A percentile compares a stretch with the other conserved stretches of the same genome.
These are phyloP conservation scores for Curvularia sp. DNA, from an alignment of 2,329 filamentous ascomycete species.

Conservation along the genomic window DNA sequence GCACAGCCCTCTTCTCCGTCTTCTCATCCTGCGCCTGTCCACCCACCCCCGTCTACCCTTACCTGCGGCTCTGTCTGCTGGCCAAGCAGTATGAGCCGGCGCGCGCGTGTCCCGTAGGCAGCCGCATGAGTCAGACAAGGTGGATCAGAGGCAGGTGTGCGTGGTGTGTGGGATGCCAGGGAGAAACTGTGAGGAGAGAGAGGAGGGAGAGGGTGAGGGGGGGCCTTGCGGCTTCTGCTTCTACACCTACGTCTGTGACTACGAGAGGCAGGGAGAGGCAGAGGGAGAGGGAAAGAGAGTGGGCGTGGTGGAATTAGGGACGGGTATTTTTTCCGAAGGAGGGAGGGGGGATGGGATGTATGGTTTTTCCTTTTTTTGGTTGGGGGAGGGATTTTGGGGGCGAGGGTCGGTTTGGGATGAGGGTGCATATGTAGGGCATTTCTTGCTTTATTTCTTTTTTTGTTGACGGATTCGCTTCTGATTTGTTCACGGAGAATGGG, in stretches of 20 bases:
- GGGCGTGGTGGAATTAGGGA: not conserved
- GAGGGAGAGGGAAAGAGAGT: not conserved
- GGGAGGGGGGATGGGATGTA: too few species aligned
- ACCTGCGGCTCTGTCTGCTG: constrained; percentile 25
- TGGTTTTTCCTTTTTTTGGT: too few species aligned
- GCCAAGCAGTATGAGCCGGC: constrained; percentile 9
- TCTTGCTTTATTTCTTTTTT: not conserved
- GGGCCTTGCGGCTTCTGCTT: not conserved
- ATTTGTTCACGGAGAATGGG: not conserved
- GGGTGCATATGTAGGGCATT: not conserved
- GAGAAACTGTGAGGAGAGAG: constrained; percentile 17
- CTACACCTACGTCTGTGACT: not conserved
- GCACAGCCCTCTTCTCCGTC: constrained; percentile 29
- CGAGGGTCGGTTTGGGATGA: not conserved
- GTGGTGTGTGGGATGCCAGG: constrained; percentile 30
- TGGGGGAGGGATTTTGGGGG: not conserved
- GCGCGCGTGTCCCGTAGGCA: constrained; percentile 27
- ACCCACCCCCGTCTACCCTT: constrained; percentile 26
- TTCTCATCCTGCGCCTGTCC: constrained; percentile 36
- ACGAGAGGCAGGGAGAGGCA: not conserved
- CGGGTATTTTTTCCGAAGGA: not conserved
- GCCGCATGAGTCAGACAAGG: constrained; percentile 18
- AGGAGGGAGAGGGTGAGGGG: constrained; percentile 14
- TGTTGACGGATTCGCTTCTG: not conserved
- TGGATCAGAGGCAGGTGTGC: constrained; percentile 18